phyloP scores from a whole-genome alignment of 371 early-diverging fungal genomes.

The Batkoa obscura region DNA sequence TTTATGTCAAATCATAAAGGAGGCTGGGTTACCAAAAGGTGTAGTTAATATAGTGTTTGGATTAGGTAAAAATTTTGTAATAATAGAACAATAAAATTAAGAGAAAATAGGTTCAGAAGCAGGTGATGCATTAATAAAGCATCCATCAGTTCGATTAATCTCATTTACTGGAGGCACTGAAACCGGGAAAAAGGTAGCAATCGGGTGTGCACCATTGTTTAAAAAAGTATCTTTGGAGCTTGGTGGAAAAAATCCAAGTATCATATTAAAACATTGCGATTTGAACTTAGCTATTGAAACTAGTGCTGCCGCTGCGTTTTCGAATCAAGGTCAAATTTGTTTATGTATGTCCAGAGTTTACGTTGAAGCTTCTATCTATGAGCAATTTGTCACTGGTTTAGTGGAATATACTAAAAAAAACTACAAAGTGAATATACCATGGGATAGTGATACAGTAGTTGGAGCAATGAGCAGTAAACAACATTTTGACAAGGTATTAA shows the following conservation, averaged over 20 bases:
- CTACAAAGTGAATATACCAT: constrained; percentile 46
- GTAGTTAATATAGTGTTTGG: constrained; percentile 71
- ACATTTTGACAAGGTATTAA: constrained; percentile 44
- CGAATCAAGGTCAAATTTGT: constrained; percentile 55
- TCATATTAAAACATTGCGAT: constrained; percentile 52
- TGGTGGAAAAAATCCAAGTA: constrained; percentile 57
- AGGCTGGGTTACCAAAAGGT: constrained; percentile 47
- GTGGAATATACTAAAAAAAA: constrained; percentile 13
- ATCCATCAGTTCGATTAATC: constrained; percentile 37
- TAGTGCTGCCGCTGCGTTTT: constrained; percentile 29
- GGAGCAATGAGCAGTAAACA: constrained; percentile 38
- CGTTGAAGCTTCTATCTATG: constrained; percentile 37
- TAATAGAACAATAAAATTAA: not conserved
- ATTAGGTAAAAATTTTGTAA: constrained; percentile 13
- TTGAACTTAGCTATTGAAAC: constrained; percentile 33
- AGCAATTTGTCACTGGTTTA: constrained; percentile 27
- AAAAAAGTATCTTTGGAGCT: constrained; percentile 56
- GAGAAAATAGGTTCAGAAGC: constrained; percentile 17
- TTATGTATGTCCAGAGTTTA: constrained; percentile 44
- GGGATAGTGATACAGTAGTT: constrained; percentile 20
- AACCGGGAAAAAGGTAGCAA: constrained; percentile 36
- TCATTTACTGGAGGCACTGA: constrained; percentile 62
- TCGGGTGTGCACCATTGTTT: constrained; percentile 23
- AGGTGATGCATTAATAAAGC: constrained; percentile 39
- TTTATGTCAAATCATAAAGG: constrained; percentile 31